Percentiles rank a stretch among this genome's conserved stretches.
Conservation (phyloP, 305 asterid genomes). For the Solanum hybrid region DNA sequence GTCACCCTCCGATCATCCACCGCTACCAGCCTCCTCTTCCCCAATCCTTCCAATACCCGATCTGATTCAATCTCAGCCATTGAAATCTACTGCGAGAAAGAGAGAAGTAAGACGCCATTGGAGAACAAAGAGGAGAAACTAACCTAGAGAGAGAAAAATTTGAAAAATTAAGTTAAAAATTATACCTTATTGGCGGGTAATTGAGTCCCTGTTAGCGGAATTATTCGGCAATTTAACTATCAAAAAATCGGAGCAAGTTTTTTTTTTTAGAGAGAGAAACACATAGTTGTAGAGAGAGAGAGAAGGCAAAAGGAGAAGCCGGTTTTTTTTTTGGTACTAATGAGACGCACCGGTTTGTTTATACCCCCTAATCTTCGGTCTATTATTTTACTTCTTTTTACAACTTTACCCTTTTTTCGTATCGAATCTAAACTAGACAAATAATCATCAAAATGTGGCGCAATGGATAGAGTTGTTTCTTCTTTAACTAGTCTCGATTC, state of each 20-base stretch:
- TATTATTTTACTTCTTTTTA: not conserved
- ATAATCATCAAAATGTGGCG: not conserved
- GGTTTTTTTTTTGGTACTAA: not conserved
- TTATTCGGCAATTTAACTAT: not conserved
- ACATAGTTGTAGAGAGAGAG: not conserved
- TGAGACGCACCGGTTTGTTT: not conserved
- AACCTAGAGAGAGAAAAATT: conserved; percentile 24
- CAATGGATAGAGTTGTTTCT: no score
- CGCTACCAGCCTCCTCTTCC: conserved; percentile 45
- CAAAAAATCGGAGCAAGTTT: not conserved
- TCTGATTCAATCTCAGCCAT: conserved; percentile 23
- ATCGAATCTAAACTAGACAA: not conserved
- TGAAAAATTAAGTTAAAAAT: conserved; percentile 19
- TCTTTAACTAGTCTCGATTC: not conserved
- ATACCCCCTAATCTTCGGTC: not conserved
- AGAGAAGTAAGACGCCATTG: conserved; percentile 41
- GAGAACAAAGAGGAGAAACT: conserved; percentile 14
- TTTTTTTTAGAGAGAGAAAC: not conserved
- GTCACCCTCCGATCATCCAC: conserved; percentile 24
- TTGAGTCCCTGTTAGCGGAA: conserved; percentile 10
- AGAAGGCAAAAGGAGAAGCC: not conserved
- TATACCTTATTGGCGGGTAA: conserved; percentile 72
- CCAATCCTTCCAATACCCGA: conserved; percentile 22
- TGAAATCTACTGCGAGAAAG: conserved; percentile 36
- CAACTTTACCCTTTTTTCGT: not conserved